Percentiles rank a stretch among this genome's conserved stretches.
Evolutionary conservation across 768 basidiomycete genomes (phyloP).

Genomic region (Boletus rubroflammeus): DNA sequence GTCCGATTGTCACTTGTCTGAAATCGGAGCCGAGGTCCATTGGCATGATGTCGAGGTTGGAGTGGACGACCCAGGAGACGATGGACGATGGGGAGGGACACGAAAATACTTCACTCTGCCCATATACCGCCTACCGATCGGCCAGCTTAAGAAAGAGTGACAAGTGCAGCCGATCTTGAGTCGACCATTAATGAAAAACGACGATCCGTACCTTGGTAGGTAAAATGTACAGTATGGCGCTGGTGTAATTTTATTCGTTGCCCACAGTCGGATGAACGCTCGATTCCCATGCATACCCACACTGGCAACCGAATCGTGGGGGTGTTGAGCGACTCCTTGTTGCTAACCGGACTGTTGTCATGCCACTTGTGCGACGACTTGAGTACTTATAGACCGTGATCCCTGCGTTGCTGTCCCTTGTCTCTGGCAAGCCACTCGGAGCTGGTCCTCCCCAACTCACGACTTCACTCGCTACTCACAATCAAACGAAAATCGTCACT

Average conservation of each 20-base stretch:
- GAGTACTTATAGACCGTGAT: not conserved
- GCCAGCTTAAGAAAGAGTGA: slow-evolving; percentile 25
- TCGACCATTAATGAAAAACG: not conserved
- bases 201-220: not conserved
- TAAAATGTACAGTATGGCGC: too few species aligned
- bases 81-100: slow-evolving; percentile 72
- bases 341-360: slow-evolving; percentile 17
- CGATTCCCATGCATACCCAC: too few species aligned
- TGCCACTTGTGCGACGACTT: slow-evolving; percentile 14
- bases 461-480: not conserved
- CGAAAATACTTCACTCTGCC: slow-evolving; percentile 75
- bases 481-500: not conserved
- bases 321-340: too few species aligned
- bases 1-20: slow-evolving; percentile 80
- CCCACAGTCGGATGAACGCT: too few species aligned
- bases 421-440: slow-evolving; percentile 5
- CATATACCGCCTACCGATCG: slow-evolving; percentile 67
- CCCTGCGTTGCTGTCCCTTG: not conserved
- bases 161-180: not conserved
- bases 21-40: slow-evolving; percentile 69
- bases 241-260: too few species aligned
- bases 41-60: slow-evolving; percentile 84
- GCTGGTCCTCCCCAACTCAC: slow-evolving; percentile 19
- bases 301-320: too few species aligned
- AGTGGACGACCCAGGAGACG: slow-evolving; percentile 36